Conservation (phyloP, 2,329 filamentous ascomycete genomes). For the Zasmidium angulare region DNA sequence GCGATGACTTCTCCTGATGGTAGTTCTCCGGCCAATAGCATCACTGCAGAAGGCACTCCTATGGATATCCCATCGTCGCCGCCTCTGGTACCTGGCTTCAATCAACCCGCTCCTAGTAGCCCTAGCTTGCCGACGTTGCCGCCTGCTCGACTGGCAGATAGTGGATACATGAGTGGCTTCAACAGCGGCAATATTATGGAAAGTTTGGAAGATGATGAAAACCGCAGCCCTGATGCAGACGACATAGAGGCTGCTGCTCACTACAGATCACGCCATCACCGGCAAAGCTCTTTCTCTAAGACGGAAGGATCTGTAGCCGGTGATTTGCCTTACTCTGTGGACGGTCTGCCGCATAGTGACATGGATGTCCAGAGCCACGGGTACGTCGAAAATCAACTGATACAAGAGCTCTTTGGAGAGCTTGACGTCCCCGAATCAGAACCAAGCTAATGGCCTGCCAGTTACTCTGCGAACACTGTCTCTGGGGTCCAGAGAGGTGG, state of each 20-base stretch:
- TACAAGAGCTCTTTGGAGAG: conserved; percentile 19
- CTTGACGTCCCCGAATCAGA: conserved; percentile 8
- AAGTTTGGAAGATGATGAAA: conserved; percentile 59
- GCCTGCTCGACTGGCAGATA: conserved; percentile 54
- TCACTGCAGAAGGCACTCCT: conserved; percentile 62
- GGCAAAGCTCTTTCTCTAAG: conserved; percentile 28
- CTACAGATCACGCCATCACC: conserved; percentile 29
- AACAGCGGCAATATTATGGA: conserved; percentile 66
- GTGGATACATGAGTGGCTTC: conserved; percentile 69
- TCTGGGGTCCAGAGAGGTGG: not conserved
- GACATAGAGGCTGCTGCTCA: conserved; percentile 37
- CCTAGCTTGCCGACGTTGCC: conserved; percentile 61
- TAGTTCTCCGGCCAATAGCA: conserved; percentile 47
- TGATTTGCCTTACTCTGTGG: conserved; percentile 18
- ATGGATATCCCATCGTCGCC: conserved; percentile 87
- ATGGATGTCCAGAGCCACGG: conserved; percentile 20
- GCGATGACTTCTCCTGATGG: conserved; percentile 48
- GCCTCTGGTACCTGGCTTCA: conserved; percentile 65
- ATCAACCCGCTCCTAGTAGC: conserved; percentile 64
- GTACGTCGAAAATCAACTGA: conserved; percentile 27
- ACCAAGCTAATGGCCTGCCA: conserved; percentile 10
- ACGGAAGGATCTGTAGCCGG: conserved; percentile 22
- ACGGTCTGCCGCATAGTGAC: conserved; percentile 4
- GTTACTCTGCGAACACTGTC: no score
- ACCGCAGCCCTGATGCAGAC: conserved; percentile 38